A percentile compares a stretch with the other conserved stretches of the same genome.
Evolutionary conservation across 2,329 filamentous ascomycete species (phyloP).

Genomic region (Esteya vermicola): DNA sequence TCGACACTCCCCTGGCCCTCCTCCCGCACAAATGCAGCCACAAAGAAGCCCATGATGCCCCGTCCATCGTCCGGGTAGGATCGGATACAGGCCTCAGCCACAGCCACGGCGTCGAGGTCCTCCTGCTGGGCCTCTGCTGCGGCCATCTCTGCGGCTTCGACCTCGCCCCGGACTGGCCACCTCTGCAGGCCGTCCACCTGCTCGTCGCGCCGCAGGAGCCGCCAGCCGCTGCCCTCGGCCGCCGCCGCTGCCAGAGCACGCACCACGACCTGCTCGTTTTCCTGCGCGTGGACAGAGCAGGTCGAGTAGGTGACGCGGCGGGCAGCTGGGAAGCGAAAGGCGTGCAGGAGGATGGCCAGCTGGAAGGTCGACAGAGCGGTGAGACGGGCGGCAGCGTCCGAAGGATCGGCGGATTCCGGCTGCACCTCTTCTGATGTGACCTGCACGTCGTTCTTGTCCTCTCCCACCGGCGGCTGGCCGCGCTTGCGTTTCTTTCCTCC

Average conservation of each 20-base stretch:
- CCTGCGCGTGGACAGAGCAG: conserved; percentile 73
- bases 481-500: conserved; percentile 31
- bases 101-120: conserved; percentile 12
- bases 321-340: conserved; percentile 66
- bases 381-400: conserved; percentile 50
- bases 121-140: background rate
- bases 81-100: conserved; percentile 65
- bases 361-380: conserved; percentile 69
- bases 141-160: conserved; percentile 14
- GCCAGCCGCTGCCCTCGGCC: conserved; percentile 59
- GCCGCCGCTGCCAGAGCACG: conserved; percentile 53
- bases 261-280: conserved; percentile 79
- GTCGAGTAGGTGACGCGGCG: conserved; percentile 79
- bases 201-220: conserved; percentile 52
- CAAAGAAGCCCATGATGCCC: conserved; percentile 91
- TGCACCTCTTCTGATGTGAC: background rate
- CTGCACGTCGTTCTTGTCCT: background rate
- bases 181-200: conserved; percentile 63
- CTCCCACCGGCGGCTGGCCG: background rate
- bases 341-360: conserved; percentile 66
- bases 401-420: conserved; percentile 31
- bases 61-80: conserved; percentile 68
- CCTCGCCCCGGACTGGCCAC: conserved; percentile 56
- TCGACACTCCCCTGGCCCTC: too few species aligned
- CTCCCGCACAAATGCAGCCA: conserved; percentile 68